A percentile compares a stretch with the other conserved stretches of the same genome.
Evolutionary conservation across 805 yeast species (phyloP).

Genomic region (Myxozyma udenii): DNA sequence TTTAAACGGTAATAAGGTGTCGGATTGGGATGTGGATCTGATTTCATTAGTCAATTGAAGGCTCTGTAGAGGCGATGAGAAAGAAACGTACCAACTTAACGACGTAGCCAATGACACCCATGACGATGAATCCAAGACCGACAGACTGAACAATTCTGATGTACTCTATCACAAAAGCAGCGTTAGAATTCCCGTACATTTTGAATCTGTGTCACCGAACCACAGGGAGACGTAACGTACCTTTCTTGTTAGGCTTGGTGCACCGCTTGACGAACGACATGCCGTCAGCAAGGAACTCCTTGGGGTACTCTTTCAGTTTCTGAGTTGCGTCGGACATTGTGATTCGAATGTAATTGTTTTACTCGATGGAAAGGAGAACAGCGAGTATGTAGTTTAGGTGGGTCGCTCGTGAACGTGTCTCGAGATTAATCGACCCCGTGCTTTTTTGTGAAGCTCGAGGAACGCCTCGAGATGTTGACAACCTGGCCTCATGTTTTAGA

Average conservation of each 20-base stretch:
- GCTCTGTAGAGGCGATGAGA: neutral
- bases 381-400: neutral
- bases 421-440: no score
- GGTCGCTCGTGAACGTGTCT: no score
- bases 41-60: neutral
- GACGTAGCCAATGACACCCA: constrained; percentile 96
- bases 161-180: constrained; percentile 53
- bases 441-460: no score
- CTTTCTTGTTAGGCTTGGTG: constrained; percentile 84
- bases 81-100: constrained; percentile 64
- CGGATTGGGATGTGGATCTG: constrained; percentile 32
- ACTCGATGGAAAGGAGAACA: neutral
- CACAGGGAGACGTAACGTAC: constrained; percentile 39
- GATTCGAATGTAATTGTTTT: neutral
- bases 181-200: no score
- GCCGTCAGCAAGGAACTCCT: constrained; percentile 89
- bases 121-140: constrained; percentile 93
- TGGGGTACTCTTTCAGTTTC: constrained; percentile 78
- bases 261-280: constrained; percentile 83
- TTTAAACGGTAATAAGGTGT: constrained; percentile 30
- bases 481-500: no score
- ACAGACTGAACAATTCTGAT: constrained; percentile 87
- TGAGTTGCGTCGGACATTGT: constrained; percentile 43
- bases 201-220: no score
- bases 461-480: constrained; percentile 7